Evolutionary conservation across 78 protist genomes (phyloP).

Genomic region (Dictyostelium discoideum): DNA sequence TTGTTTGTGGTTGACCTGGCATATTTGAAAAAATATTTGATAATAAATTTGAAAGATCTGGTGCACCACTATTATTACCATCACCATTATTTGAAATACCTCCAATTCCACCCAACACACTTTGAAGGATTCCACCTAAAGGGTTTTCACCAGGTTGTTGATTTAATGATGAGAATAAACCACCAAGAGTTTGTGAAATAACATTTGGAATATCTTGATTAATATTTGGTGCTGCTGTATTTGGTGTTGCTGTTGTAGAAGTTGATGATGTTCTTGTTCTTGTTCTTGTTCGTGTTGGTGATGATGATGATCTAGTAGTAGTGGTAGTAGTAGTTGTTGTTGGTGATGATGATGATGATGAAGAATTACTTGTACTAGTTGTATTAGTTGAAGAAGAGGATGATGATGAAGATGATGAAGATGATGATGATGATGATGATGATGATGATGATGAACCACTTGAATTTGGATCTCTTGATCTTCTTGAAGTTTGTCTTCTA

Average conservation of each 20-base stretch:
- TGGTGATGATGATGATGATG: too few relatives aligned
- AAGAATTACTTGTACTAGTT: not conserved
- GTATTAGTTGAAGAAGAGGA: not conserved
- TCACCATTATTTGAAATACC: not conserved
- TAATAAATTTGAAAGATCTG: constrained; percentile 7
- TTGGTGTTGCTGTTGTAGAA: not conserved
- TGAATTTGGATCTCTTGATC: not conserved
- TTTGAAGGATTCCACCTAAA: constrained; percentile 35
- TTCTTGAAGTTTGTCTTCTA: not conserved
- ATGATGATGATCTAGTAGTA: not conserved
- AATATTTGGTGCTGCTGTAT: not conserved
- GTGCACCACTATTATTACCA: not conserved
- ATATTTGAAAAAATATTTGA: not conserved
- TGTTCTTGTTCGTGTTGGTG: not conserved
- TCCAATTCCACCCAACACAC: not conserved
- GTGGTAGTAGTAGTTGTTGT: not conserved
- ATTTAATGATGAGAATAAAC: not conserved
- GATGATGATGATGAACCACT: not conserved
- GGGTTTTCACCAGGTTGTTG: constrained; percentile 38
- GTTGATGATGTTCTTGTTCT: not conserved
- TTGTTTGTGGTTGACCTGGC: constrained; percentile 3
- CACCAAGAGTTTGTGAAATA: not conserved
- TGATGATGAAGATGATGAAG: not conserved
- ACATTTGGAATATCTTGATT: not conserved
- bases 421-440: not conserved